A percentile compares a stretch with the other conserved stretches of the same genome.
Evolutionary conservation across 23 red algal genomes (phyloP).

Genomic region (Cyanidium caldarium): DNA sequence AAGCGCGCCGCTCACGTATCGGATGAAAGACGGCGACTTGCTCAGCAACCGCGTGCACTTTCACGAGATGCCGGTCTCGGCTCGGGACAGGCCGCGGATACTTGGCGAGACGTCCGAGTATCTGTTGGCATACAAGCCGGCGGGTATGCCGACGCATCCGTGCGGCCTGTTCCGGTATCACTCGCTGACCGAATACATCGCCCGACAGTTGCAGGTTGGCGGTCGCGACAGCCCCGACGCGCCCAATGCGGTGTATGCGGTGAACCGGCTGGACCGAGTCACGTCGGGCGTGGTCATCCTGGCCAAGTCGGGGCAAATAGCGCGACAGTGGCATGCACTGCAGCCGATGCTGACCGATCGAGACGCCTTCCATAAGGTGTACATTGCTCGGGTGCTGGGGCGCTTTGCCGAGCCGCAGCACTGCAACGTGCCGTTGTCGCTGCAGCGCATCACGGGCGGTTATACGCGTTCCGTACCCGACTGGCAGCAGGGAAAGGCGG

Average conservation of each 20-base stretch:
- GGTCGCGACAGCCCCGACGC: not conserved
- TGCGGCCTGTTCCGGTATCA: conserved; percentile 46
- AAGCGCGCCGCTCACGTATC: not conserved
- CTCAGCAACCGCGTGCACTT: conserved; percentile 54
- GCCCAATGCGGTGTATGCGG: conserved; percentile 9
- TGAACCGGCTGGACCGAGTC: conserved; percentile 70
- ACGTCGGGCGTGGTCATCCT: conserved; percentile 74
- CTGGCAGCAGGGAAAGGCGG: not conserved
- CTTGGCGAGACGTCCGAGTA: conserved; percentile 21
- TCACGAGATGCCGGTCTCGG: conserved; percentile 45
- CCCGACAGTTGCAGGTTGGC: conserved; percentile 25
- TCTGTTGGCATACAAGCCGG: conserved; percentile 60
- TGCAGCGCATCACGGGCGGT: not conserved
- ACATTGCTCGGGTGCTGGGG: conserved; percentile 49
- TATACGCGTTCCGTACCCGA: not conserved
- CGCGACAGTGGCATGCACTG: conserved; percentile 15
- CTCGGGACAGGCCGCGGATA: conserved; percentile 13
- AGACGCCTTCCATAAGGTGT: conserved; percentile 37
- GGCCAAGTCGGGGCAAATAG: conserved; percentile 30
- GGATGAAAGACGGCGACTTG: conserved; percentile 26
- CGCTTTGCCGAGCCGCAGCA: conserved; percentile 5
- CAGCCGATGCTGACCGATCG: too few species aligned
- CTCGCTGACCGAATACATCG: conserved; percentile 17
- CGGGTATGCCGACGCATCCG: conserved; percentile 62
- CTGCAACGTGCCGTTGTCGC: not conserved